phyloP scores from a whole-genome alignment of 192 early-diverging fungal species.

The Backusella luteola region DNA sequence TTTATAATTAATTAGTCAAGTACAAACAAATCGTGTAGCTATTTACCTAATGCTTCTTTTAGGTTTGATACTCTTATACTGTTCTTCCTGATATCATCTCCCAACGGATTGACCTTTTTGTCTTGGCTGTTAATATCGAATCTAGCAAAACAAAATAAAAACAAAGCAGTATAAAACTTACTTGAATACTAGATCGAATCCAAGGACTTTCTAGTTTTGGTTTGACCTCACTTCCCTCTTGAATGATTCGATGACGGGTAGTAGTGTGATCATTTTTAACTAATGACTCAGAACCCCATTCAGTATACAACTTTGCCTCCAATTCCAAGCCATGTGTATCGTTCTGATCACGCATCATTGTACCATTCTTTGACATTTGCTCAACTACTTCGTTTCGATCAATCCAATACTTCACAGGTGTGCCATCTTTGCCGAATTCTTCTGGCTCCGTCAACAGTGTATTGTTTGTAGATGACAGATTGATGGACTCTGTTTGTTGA shows the following conservation, averaged over 20 bases:
- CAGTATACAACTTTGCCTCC: slow-evolving; percentile 33
- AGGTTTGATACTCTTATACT: slow-evolving; percentile 9
- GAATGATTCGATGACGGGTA: neutral
- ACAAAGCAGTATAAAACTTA: neutral
- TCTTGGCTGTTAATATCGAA: neutral
- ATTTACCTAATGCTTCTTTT: slow-evolving; percentile 15
- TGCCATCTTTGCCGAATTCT: neutral
- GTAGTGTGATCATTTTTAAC: slow-evolving; percentile 6
- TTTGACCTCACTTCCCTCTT: slow-evolving; percentile 12
- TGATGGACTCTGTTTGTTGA: neutral
- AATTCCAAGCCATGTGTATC: slow-evolving; percentile 37
- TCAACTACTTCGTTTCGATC: slow-evolving; percentile 27
- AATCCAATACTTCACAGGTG: slow-evolving; percentile 4
- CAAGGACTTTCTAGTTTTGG: slow-evolving; percentile 28
- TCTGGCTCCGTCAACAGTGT: neutral
- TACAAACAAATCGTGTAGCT: too few species aligned
- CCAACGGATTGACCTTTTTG: neutral
- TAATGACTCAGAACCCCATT: slow-evolving; percentile 28
- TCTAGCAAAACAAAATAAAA: neutral
- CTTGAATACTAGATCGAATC: slow-evolving; percentile 10
- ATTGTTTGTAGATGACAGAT: neutral
- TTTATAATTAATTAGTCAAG: neutral
- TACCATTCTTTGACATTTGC: slow-evolving; percentile 20
- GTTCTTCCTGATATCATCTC: neutral
- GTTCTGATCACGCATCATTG: slow-evolving; percentile 19